Evolutionary conservation across 805 yeast species (phyloP), one percentile per base, ranked within the genome.

Genomic region (Candida loeiensis): DNA sequence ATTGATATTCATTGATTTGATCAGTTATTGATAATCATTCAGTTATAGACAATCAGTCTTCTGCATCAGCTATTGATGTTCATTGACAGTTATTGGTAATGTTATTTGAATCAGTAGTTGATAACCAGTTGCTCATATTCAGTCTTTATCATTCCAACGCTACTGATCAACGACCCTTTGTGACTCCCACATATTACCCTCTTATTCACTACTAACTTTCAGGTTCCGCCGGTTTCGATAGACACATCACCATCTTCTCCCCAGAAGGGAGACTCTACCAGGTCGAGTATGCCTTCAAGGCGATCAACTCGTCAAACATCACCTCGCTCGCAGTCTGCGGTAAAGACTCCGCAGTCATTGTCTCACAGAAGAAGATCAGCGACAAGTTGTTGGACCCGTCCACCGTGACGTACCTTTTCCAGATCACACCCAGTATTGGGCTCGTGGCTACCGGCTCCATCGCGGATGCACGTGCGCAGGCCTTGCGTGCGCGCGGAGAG

Each of bases 231-330:
- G 99, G 99, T 40, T 93, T 90, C 63, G 99, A 93, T 71, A 85
- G 99, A 73, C 99, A 93, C 64, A 93, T 93, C 63, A 93, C 99
- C 20, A 90, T 93, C 55, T 93, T 93, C 71, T 91, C 98, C 28
- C 99, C 99, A 15, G 99, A 93, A 62, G 99, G 99, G 34, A 82
- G 99, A 65, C 74, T 93, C 46, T 93, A 85, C 68, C 99, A 93
- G 69, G 99, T 91, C 26, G 99, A 93, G 64, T 93, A 93, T 59
- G 99, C 98, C 4, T 90, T 90, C 73, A 90, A 93, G 63, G 98
- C 98, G 4, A 89, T 93, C 61, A 93, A 89, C 57, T 80, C 95
- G 34, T 80, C 96, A 44, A 91, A 87, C 61, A 79, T 93, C 57
- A 93, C 96, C 32, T 85, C 95, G 19, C 58, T 93, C 41, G 98